Evolutionary conservation across 192 early-diverging fungal species (phyloP).

Genomic region (Coemansia sp.): DNA sequence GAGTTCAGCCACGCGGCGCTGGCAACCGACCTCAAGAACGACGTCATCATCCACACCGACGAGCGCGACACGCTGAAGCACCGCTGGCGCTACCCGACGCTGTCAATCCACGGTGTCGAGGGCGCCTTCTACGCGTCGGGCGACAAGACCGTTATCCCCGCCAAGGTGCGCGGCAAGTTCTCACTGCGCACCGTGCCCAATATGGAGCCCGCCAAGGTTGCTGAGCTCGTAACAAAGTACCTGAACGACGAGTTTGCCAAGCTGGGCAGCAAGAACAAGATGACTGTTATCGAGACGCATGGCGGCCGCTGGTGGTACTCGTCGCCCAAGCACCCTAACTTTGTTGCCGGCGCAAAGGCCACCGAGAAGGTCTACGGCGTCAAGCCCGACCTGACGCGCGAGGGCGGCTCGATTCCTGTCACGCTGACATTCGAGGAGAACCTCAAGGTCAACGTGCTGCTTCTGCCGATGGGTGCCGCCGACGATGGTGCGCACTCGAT

Average conservation of each 20-base stretch:
- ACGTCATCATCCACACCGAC: slow-evolving; percentile 74
- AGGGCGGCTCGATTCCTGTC: slow-evolving; percentile 97
- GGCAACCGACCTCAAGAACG: slow-evolving; percentile 72
- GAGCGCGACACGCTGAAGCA: slow-evolving; percentile 83
- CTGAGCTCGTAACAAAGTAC: slow-evolving; percentile 70
- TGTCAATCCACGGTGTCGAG: slow-evolving; percentile 96
- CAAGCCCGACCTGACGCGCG: slow-evolving; percentile 94
- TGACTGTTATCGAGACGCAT: slow-evolving; percentile 73
- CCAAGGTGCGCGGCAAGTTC: slow-evolving; percentile 96
- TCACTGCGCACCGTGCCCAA: slow-evolving; percentile 95
- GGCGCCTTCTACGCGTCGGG: slow-evolving; percentile 93
- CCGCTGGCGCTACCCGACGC: slow-evolving; percentile 93
- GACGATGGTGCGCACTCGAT: slow-evolving; percentile 97
- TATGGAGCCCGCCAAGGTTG: slow-evolving; percentile 83
- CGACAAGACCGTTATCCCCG: slow-evolving; percentile 96
- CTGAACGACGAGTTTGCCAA: slow-evolving; percentile 85
- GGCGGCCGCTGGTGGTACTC: slow-evolving; percentile 91
- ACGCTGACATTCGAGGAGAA: slow-evolving; percentile 98
- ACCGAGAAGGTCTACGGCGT: slow-evolving; percentile 88
- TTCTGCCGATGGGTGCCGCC: slow-evolving; percentile 92
- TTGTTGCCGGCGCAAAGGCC: slow-evolving; percentile 87
- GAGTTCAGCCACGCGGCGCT: slow-evolving; percentile 66
- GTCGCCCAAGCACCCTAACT: slow-evolving; percentile 90
- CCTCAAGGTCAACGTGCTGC: slow-evolving; percentile 82
- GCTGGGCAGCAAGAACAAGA: slow-evolving; percentile 83